Base-by-base conservation (phyloP, 176 grass and related monocot species). In the Carex parvula region DNA sequence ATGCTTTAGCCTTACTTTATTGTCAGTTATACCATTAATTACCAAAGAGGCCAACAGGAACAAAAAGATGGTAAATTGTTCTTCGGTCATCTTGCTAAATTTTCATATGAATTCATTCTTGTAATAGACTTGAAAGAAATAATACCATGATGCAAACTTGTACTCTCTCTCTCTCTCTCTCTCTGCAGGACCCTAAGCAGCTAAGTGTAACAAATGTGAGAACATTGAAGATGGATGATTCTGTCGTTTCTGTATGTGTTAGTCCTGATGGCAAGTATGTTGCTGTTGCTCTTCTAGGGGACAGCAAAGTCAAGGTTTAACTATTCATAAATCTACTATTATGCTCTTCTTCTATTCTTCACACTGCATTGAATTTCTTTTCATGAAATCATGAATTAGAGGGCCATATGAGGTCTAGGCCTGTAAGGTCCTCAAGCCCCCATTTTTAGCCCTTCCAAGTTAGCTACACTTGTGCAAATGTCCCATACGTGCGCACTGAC, bases 201-300 rank as follows among this genome's bases (percentile, higher is more conserved):
- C 84, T 97, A 29, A 92, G 81, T 84, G 87, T 97, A 84, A 88
- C 87, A 62, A 97, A 97, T 70, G 86, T 94, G 73, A 94, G 82
- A 78, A 97, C 95, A 81, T 92, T 97, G 84, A 94, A 97, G 89
- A 97, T 97, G 95, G 89, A 89, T 85, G 95, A 97, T 64, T 92
- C 94, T 50, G 92, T 97, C 30, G 89, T 97, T 80, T 89, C 88
- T 64, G 65, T 94, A 15, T 85, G 89, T 13, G 81, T 97, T 24
- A 91, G 86, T 92, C 92, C 90, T 84, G 86, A 90, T 79, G 89
- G 90, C 80, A 94, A 94, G 66, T 86, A 94, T 83, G 92, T 94
- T 86, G 95, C 95, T 79, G 84, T 97, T 91, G 89, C 95, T 88
- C 89, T 97, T 57, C 87, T 97, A 89, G 79, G 79, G 18, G 92